These are phyloP conservation scores for Penicillium taxi DNA, from an alignment of 495 filamentous ascomycete genomes.

Conservation along the genomic window DNA sequence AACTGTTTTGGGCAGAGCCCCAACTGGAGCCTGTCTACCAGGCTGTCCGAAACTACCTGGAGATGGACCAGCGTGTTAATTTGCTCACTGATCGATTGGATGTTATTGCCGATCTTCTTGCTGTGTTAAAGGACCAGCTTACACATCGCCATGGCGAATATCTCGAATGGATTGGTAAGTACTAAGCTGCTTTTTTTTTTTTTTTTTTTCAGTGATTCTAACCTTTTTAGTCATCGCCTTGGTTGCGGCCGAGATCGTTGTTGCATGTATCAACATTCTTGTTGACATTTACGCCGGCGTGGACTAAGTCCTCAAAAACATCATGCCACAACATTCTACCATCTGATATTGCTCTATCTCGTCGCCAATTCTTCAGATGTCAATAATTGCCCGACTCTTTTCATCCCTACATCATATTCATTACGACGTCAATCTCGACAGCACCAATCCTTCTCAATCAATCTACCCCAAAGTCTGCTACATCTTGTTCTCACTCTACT, in stretches of 20 bases:
- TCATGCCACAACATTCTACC: too few species aligned
- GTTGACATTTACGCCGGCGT: constrained; percentile 89
- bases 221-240: constrained; percentile 68
- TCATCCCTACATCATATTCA: too few species aligned
- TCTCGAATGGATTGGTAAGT: constrained; percentile 88
- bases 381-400: too few species aligned
- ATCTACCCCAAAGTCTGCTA: too few species aligned
- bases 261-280: constrained; percentile 89
- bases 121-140: constrained; percentile 92
- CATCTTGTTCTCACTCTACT: too few species aligned
- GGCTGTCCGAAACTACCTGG: constrained; percentile 87
- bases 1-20: constrained; percentile 97
- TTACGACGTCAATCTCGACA: too few species aligned
- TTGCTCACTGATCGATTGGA: constrained; percentile 82
- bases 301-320: constrained; percentile 44
- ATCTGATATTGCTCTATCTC: too few species aligned
- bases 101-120: constrained; percentile 89
- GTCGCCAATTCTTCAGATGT: too few species aligned
- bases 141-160: constrained; percentile 94
- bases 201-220: too few species aligned
- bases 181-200: constrained; percentile 8
- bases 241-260: constrained; percentile 91
- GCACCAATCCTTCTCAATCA: too few species aligned
- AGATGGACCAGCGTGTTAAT: constrained; percentile 94
- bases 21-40: constrained; percentile 93